A percentile compares a stretch with the other conserved stretches of the same genome.
phyloP scores from a whole-genome alignment of 1,284 basidiomycete species.

The Naganishia sp. region DNA sequence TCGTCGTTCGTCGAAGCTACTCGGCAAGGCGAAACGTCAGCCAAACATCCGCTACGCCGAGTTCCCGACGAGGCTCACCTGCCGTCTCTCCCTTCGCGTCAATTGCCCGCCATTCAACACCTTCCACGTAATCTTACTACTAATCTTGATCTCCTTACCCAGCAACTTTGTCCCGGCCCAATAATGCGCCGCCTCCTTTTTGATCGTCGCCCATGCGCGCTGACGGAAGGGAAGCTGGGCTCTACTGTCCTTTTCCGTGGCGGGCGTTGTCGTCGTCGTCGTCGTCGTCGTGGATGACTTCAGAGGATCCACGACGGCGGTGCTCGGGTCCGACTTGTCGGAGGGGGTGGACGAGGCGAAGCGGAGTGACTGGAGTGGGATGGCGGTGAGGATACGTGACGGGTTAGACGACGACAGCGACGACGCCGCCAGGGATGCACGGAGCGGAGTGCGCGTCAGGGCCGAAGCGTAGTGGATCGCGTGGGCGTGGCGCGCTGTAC shows the following conservation, averaged over 20 bases:
- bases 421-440: background rate
- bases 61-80: too few relatives aligned
- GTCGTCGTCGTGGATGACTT: constrained; percentile 10
- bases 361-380: constrained; percentile 29
- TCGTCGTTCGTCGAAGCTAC: constrained; percentile 87
- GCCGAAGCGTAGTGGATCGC: constrained; percentile 17
- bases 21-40: constrained; percentile 36
- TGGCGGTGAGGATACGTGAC: constrained; percentile 10
- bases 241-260: background rate
- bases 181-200: constrained; percentile 94
- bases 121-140: constrained; percentile 83
- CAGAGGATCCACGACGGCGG: background rate
- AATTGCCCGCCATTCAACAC: constrained; percentile 86
- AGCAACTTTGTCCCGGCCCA: constrained; percentile 96
- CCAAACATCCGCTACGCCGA: too few relatives aligned
- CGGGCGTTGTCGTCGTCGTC: background rate
- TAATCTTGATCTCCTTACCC: constrained; percentile 91
- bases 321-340: background rate
- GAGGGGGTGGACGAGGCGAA: constrained; percentile 20
- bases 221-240: constrained; percentile 42
- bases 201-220: constrained; percentile 79
- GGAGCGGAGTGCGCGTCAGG: background rate
- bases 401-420: background rate
- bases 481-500: background rate
- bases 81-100: constrained; percentile 89